phyloP scores from a whole-genome alignment of 2,329 filamentous ascomycete species.

The Penicillium sp. region DNA sequence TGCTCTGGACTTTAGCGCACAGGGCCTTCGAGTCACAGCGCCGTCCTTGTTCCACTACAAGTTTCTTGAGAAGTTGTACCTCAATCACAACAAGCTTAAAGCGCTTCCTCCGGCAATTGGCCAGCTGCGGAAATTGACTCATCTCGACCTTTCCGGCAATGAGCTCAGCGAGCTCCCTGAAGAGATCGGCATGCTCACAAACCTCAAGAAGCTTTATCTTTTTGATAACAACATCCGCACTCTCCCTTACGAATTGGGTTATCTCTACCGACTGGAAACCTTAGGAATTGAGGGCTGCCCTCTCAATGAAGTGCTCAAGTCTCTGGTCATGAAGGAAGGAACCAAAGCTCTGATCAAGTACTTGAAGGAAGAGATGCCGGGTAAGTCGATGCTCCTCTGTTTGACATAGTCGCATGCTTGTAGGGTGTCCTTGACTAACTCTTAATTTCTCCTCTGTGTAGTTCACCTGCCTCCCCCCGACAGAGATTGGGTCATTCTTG shows the following conservation, averaged over 20 bases:
- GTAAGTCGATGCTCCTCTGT: constrained; percentile 56
- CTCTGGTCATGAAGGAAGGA: constrained; percentile 81
- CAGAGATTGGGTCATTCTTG: constrained; percentile 77
- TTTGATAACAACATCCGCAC: constrained; percentile 88
- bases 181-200: constrained; percentile 96
- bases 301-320: constrained; percentile 72
- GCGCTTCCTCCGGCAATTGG: constrained; percentile 80
- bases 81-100: constrained; percentile 88
- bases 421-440: constrained; percentile 21
- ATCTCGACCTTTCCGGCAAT: constrained; percentile 89
- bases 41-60: constrained; percentile 79
- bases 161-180: constrained; percentile 77
- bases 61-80: constrained; percentile 88
- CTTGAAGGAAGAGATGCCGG: constrained; percentile 79
- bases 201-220: constrained; percentile 78
- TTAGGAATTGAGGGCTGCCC: constrained; percentile 93
- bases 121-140: constrained; percentile 74
- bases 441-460: constrained; percentile 37
- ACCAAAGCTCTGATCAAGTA: constrained; percentile 82
- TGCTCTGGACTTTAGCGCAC: constrained; percentile 92
- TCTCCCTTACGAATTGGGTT: constrained; percentile 84
- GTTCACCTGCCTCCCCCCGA: constrained; percentile 76
- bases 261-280: constrained; percentile 82
- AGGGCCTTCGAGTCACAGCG: constrained; percentile 82
- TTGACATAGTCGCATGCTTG: neutral